phyloP scores from a whole-genome alignment of 2,329 filamentous ascomycete genomes.

The Biscogniauxia mediterranea region DNA sequence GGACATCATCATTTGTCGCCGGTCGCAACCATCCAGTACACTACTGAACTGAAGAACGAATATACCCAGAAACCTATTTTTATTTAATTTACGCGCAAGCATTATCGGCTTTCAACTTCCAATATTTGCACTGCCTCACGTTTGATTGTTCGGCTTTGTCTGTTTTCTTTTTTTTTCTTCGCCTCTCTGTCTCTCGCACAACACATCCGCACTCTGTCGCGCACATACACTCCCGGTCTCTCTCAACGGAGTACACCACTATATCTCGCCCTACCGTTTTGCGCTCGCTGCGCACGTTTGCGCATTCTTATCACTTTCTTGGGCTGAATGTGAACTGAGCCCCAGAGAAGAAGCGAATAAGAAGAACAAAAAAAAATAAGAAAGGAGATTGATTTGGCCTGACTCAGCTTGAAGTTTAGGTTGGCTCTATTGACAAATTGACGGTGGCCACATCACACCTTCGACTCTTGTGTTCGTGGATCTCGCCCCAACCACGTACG shows the following conservation, averaged over 20 bases:
- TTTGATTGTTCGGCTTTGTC: neutral
- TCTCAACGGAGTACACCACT: too few species aligned
- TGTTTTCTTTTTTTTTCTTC: neutral
- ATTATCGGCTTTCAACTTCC: neutral
- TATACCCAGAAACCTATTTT: constrained; percentile 10
- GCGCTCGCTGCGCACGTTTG: neutral
- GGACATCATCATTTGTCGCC: constrained; percentile 13
- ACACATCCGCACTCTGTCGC: too few species aligned
- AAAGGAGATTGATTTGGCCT: constrained; percentile 16
- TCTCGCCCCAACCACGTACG: neutral
- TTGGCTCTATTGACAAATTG: constrained; percentile 29
- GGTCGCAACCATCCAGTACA: constrained; percentile 22
- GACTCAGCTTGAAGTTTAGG: constrained; percentile 35
- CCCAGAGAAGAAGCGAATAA: too few species aligned
- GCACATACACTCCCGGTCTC: too few species aligned
- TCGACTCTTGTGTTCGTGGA: neutral
- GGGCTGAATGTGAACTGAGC: too few species aligned
- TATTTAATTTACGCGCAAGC: constrained; percentile 9
- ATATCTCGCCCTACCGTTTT: too few species aligned
- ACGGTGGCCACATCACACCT: constrained; percentile 33
- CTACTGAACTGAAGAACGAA: constrained; percentile 6
- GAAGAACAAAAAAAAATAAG: too few species aligned
- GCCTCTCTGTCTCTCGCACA: neutral
- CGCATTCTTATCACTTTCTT: neutral
- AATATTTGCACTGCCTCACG: constrained; percentile 11